Percentiles rank a stretch among this genome's conserved stretches.
These are phyloP conservation scores for Misopates orontium DNA, from an alignment of 257 asterid genomes.

Conservation along the genomic window DNA sequence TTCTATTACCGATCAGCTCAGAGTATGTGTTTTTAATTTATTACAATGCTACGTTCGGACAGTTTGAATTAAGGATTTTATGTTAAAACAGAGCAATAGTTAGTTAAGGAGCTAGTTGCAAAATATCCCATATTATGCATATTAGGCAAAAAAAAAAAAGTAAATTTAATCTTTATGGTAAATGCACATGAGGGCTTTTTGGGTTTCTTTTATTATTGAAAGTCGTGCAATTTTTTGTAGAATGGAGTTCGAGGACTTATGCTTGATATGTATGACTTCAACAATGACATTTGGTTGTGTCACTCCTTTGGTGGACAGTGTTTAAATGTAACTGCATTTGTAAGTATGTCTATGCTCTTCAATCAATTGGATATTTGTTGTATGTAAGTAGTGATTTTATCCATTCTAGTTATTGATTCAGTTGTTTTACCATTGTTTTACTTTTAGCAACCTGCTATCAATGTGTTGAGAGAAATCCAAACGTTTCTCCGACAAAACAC, in stretches of 20 bases:
- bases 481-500: conserved; percentile 58
- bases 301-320: conserved; percentile 72
- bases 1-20: conserved; percentile 63
- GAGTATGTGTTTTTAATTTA: conserved; percentile 29
- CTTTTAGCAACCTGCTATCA: conserved; percentile 79
- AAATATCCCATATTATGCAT: too few species aligned
- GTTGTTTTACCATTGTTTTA: not conserved
- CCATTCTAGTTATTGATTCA: not conserved
- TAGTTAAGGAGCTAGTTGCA: too few species aligned
- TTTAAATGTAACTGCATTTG: conserved; percentile 79
- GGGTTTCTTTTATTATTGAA: too few species aligned
- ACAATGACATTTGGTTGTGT: conserved; percentile 79
- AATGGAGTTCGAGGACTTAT: conserved; percentile 94
- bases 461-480: conserved; percentile 70
- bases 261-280: conserved; percentile 93
- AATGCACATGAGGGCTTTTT: too few species aligned
- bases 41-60: too few species aligned
- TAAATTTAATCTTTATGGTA: too few species aligned
- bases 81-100: too few species aligned
- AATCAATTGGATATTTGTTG: not conserved
- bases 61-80: not conserved
- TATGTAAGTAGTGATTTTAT: not conserved
- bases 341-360: conserved; percentile 39
- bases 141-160: too few species aligned
- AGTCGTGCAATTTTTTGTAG: too few species aligned